Evolutionary conservation across 495 filamentous ascomycete species (phyloP), one percentile per base, ranked within the genome.

Genomic region (Neurospora hispaniola): DNA sequence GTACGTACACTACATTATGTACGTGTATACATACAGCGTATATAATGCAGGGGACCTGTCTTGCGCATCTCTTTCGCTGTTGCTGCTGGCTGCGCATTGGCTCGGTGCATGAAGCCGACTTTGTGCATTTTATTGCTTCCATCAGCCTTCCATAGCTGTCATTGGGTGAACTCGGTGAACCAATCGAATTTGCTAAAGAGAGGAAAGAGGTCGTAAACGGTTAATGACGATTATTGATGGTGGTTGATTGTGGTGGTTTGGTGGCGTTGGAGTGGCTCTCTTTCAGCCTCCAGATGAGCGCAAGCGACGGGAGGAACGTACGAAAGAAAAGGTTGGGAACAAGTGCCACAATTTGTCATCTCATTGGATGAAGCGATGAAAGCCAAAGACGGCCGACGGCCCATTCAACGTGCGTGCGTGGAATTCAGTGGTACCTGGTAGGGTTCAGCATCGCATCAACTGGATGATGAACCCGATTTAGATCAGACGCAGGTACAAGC

Each of bases 401-500:
- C n/a, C 44, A 9, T 48, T 23, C 8, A 20, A 48, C 20, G 44
- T 23, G 44, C 20, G 44, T 23, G 44, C 18, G 43, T 46, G 18
- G 2, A 42, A n/a, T n/a, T n/a, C n/a, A 42, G 43, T 46, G 43
- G n/a, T 46, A 31, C 27, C 27, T 31, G 27, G 27, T 31, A 31
- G 27, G 27, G 27, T 31, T 31, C 27, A 31, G 27, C 27, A 31
- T 31, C 27, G 27, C 27, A 31, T 31, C 27, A 31, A 2, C 27
- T 31, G 3, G 42, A 31, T 66, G 54, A 66, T 31, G 5, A 16
- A 62, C 11, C 23, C 54, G 35, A 66, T 35, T 66, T 38, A 14
- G 74, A 18, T n/a, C 43, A 46, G 20, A 75, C 27, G 75, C 75
- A 75, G 73, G 75, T 73, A 76, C 75, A 75, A 62, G 11, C 31